A percentile compares a stretch with the other conserved stretches of the same genome.
phyloP scores from a whole-genome alignment of 179 eudicot genomes.

The Silene coronaria region DNA sequence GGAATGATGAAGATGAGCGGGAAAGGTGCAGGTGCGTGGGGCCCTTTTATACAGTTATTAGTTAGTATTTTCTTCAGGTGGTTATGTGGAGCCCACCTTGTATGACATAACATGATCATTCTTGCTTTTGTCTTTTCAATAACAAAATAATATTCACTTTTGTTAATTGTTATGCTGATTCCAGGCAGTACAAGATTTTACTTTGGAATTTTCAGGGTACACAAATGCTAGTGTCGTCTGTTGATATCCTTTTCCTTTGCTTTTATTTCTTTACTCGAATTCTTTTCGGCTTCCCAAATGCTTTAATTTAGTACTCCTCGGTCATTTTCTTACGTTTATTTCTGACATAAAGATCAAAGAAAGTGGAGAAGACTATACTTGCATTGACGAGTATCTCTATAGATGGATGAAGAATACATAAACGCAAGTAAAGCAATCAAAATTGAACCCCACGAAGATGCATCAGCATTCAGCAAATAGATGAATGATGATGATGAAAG shows the following conservation, averaged over 20 bases:
- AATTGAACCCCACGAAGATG: too few species aligned
- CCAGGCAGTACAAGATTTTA: background rate
- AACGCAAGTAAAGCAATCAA: too few species aligned
- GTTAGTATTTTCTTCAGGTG: background rate
- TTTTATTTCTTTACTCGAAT: background rate
- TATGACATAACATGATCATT: conserved; percentile 1
- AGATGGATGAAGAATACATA: too few species aligned
- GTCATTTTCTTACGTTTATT: too few species aligned
- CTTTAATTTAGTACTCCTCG: background rate
- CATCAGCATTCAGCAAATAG: too few species aligned
- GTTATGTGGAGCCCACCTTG: background rate
- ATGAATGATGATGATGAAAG: too few species aligned
- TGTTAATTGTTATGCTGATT: too few species aligned
- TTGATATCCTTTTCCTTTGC: too few species aligned
- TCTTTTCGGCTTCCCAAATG: background rate
- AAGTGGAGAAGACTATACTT: too few species aligned
- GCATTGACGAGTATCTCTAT: too few species aligned
- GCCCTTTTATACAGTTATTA: background rate
- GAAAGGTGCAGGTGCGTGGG: background rate
- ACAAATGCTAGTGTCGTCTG: too few species aligned
- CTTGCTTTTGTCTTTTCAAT: background rate
- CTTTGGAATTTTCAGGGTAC: background rate
- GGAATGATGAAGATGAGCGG: background rate
- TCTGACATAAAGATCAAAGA: too few species aligned
- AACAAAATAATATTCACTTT: background rate